A percentile compares a stretch with the other conserved stretches of the same genome.
phyloP scores from a whole-genome alignment of 352 stramenopile genomes.

The Phytophthora colocasiae region DNA sequence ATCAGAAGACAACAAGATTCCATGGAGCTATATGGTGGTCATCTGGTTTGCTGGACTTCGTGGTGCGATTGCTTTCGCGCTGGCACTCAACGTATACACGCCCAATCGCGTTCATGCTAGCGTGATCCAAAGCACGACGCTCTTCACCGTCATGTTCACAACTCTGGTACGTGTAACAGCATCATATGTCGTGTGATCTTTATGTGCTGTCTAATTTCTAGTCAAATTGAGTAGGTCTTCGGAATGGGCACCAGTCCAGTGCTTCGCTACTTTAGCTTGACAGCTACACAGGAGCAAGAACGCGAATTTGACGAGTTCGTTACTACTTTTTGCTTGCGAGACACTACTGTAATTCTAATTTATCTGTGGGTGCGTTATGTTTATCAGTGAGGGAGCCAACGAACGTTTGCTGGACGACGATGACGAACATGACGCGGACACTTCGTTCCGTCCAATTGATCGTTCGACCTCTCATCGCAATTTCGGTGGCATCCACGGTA shows the following conservation, averaged over 20 bases:
- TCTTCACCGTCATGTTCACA: constrained; percentile 87
- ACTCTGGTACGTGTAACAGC: constrained; percentile 56
- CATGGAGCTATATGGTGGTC: constrained; percentile 82
- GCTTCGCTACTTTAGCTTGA: constrained; percentile 64
- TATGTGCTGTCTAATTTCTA: too few species aligned
- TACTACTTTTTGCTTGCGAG: background rate
- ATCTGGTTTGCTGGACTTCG: constrained; percentile 94
- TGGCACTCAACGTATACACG: constrained; percentile 78
- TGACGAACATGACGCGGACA: constrained; percentile 56
- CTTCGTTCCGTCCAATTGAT: constrained; percentile 53
- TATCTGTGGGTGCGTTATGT: background rate
- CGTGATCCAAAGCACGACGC: constrained; percentile 79
- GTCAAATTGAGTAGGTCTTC: constrained; percentile 52
- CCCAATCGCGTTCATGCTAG: constrained; percentile 59
- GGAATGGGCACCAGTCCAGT: constrained; percentile 78
- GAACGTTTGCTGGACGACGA: constrained; percentile 70
- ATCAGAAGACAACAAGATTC: constrained; percentile 68
- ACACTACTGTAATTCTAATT: constrained; percentile 10
- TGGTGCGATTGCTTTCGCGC: constrained; percentile 93
- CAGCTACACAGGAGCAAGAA: constrained; percentile 46
- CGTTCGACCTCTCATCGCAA: constrained; percentile 34
- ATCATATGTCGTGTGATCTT: too few species aligned
- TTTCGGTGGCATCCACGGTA: constrained; percentile 59
- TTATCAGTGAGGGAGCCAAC: constrained; percentile 46
- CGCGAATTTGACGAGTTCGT: constrained; percentile 62